These are phyloP conservation scores for Botrytis fabae DNA, from an alignment of 2,329 filamentous ascomycete genomes.

Conservation along the genomic window DNA sequence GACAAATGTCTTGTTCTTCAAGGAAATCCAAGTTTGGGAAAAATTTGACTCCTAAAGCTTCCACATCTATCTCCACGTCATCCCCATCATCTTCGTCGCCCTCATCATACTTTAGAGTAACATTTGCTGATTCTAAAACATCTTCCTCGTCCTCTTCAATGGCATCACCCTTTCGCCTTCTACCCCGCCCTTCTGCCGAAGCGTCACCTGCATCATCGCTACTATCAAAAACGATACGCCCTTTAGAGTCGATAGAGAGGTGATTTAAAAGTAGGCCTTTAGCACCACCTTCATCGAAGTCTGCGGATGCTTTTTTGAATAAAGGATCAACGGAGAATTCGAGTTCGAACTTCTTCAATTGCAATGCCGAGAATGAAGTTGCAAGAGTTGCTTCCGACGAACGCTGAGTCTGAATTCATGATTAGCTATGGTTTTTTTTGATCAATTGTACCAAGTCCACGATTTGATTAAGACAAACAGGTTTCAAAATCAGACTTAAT, in stretches of 20 bases:
- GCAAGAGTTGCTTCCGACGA: conserved; percentile 93
- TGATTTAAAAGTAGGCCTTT: conserved; percentile 95
- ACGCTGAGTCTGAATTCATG: conserved; percentile 56
- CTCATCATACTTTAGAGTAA: conserved; percentile 45
- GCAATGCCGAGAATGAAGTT: conserved; percentile 80
- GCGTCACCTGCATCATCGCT: conserved; percentile 76
- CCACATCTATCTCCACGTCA: conserved; percentile 77
- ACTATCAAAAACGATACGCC: conserved; percentile 96
- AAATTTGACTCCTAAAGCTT: conserved; percentile 73
- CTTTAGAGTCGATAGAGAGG: conserved; percentile 88
- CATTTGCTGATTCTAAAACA: conserved; percentile 42
- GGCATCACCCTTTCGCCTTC: conserved; percentile 60
- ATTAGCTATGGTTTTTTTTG: neutral
- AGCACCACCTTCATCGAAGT: conserved; percentile 96
- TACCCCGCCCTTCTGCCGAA: conserved; percentile 42
- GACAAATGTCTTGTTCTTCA: conserved; percentile 88
- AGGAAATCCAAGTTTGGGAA: conserved; percentile 78
- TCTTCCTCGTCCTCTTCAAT: conserved; percentile 50
- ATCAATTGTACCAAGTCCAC: neutral
- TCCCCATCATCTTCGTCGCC: conserved; percentile 51
- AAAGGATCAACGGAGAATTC: conserved; percentile 95
- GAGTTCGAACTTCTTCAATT: conserved; percentile 95
- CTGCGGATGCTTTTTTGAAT: conserved; percentile 98
- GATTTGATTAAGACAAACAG: neutral
- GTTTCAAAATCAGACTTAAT: neutral